These are phyloP conservation scores for Salix udensis DNA, from an alignment of 345 rosid species.

Conservation along the genomic window DNA sequence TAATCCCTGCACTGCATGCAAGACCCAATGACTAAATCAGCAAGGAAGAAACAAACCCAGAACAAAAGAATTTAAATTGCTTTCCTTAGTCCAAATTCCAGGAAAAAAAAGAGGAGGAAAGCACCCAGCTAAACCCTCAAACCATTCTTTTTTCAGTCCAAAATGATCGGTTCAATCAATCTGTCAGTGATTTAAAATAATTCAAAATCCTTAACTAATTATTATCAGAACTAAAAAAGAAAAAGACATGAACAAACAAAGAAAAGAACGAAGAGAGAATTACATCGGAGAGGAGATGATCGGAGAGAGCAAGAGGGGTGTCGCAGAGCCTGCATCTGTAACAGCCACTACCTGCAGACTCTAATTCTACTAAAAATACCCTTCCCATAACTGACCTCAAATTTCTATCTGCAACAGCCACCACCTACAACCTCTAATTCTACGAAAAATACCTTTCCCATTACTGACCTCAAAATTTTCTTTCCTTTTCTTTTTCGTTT, in stretches of 20 bases:
- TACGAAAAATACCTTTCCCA: constrained; percentile 38
- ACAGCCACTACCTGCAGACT: constrained; percentile 7
- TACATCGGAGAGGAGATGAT: constrained; percentile 37
- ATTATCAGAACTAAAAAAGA: not conserved
- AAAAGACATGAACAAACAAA: not conserved
- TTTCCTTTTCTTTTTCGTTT: not conserved
- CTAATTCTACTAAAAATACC: constrained; percentile 34
- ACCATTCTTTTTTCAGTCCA: not conserved
- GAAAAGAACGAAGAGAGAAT: not conserved
- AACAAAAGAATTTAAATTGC: not conserved
- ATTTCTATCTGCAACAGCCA: constrained; percentile 18
- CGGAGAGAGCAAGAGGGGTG: constrained; percentile 39
- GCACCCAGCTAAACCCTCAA: constrained; percentile 7
- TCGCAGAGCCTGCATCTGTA: constrained; percentile 40
- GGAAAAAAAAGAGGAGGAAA: not conserved
- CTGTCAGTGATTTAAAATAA: not conserved
- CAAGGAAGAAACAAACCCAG: not conserved
- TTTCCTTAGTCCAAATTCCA: not conserved
- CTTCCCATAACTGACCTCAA: constrained; percentile 27
- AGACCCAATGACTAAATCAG: not conserved
- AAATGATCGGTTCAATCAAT: not conserved
- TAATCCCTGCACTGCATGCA: not conserved
- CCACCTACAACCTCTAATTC: constrained; percentile 21
- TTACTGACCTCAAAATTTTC: not conserved
- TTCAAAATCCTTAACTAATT: not conserved